A percentile compares a stretch with the other conserved stretches of the same genome.
Evolutionary conservation across 345 rosid genomes (phyloP).

Genomic region (Durio zibethinus): DNA sequence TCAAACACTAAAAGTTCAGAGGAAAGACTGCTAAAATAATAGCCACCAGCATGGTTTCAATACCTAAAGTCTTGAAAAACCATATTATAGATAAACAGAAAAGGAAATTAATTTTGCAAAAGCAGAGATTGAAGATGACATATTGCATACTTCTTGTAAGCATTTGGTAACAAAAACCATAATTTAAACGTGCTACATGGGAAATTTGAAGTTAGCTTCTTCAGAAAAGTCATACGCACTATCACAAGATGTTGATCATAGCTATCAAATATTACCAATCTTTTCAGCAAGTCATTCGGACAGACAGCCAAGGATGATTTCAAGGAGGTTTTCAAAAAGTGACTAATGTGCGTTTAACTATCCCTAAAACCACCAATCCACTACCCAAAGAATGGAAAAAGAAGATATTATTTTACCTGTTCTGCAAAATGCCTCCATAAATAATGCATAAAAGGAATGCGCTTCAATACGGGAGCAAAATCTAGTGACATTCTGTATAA

Average conservation of each 20-base stretch:
- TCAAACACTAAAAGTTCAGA: not conserved
- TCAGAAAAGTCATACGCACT: not conserved
- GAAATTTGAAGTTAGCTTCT: not conserved
- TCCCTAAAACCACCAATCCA: not conserved
- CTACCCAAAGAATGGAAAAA: not conserved
- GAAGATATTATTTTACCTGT: conserved; percentile 45
- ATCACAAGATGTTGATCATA: not conserved
- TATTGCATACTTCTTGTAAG: not conserved
- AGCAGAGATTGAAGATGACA: not conserved
- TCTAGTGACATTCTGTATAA: conserved; percentile 93
- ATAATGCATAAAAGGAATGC: conserved; percentile 76
- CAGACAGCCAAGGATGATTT: not conserved
- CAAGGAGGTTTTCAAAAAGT: not conserved
- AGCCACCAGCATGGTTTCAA: not conserved
- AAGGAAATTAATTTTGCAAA: not conserved
- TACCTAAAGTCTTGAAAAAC: not conserved
- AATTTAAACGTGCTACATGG: not conserved
- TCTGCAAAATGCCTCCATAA: conserved; percentile 93
- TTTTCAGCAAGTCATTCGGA: not conserved
- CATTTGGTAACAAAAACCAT: not conserved
- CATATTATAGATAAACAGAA: not conserved
- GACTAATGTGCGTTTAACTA: not conserved
- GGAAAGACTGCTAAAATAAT: not conserved
- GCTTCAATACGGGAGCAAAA: conserved; percentile 84
- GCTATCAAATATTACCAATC: not conserved